Evolutionary conservation across 805 yeast species (phyloP).

Genomic region (Wickerhamomyces bovis): DNA sequence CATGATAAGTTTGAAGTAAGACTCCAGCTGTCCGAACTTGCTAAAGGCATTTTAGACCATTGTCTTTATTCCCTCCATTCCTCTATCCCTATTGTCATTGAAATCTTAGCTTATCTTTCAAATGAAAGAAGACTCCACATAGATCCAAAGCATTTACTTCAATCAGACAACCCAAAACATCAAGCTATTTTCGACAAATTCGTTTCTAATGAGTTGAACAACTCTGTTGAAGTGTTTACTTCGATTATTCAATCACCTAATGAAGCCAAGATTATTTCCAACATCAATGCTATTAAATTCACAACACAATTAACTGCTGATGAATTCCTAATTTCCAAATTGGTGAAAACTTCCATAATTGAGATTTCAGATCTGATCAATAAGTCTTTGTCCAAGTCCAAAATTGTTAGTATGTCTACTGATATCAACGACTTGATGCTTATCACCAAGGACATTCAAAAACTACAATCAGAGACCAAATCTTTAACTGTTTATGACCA

Average conservation of each 20-base stretch:
- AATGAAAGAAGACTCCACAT: conserved; percentile 12
- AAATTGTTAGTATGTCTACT: conserved; percentile 1
- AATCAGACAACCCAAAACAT: conserved; percentile 10
- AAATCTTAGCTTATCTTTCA: conserved; percentile 25
- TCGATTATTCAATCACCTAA: conserved; percentile 22
- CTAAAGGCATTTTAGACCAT: conserved; percentile 24
- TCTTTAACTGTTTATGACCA: conserved; percentile 18
- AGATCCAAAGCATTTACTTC: conserved; percentile 2
- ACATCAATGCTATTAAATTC: conserved; percentile 17
- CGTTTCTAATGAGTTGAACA: conserved; percentile 13
- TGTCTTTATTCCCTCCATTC: conserved; percentile 31
- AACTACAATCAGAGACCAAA: not conserved
- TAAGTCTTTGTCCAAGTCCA: conserved; percentile 10
- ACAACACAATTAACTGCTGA: conserved; percentile 6
- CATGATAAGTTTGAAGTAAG: conserved; percentile 31
- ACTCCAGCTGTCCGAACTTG: conserved; percentile 26
- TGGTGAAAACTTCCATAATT: conserved; percentile 11
- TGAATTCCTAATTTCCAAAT: conserved; percentile 11
- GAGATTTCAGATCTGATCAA: conserved; percentile 17
- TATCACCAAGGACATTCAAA: conserved; percentile 13
- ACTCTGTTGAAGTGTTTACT: conserved; percentile 12
- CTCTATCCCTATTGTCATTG: conserved; percentile 32
- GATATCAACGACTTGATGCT: conserved; percentile 15
- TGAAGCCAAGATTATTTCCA: conserved; percentile 17
- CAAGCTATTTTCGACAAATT: conserved; percentile 8